Percentiles rank a stretch among this genome's conserved stretches.
Conservation (phyloP, 495 filamentous ascomycete species). For the Neurospora sp. region DNA sequence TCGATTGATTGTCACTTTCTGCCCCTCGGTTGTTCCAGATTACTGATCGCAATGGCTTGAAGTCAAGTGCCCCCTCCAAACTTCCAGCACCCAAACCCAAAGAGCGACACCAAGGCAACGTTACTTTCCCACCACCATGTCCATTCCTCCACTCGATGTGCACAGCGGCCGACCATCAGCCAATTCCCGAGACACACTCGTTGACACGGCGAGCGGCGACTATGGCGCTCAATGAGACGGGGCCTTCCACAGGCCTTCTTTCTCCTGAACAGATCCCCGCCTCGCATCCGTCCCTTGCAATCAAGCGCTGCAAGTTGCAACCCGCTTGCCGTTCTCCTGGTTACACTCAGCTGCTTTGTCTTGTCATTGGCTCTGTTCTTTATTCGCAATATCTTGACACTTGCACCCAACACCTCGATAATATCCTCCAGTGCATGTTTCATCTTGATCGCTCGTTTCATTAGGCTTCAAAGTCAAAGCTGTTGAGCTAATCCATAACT, state of each 20-base stretch:
- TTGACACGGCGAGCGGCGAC: neutral
- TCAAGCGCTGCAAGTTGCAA: neutral
- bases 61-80: neutral
- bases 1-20: neutral
- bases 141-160: neutral
- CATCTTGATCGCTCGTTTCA: neutral
- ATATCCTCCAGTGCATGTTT: neutral
- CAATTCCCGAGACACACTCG: neutral
- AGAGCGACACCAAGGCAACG: too few relatives aligned
- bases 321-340: neutral
- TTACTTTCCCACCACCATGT: slow-evolving; percentile 9
- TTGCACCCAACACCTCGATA: neutral
- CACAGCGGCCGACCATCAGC: neutral
- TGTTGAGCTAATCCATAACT: neutral
- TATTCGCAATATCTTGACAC: neutral
- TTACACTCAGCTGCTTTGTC: neutral
- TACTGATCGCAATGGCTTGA: neutral
- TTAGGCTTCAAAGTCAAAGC: neutral
- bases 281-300: neutral
- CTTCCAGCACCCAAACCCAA: too few relatives aligned
- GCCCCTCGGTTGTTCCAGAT: neutral
- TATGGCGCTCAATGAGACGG: neutral
- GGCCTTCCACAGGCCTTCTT: neutral
- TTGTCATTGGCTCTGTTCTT: slow-evolving; percentile 1
- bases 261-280: neutral